Percentiles rank a stretch among this genome's conserved stretches.
These are phyloP conservation scores for Baffinella frigidus DNA, from an alignment of 208 protist species.

Conservation along the genomic window DNA sequence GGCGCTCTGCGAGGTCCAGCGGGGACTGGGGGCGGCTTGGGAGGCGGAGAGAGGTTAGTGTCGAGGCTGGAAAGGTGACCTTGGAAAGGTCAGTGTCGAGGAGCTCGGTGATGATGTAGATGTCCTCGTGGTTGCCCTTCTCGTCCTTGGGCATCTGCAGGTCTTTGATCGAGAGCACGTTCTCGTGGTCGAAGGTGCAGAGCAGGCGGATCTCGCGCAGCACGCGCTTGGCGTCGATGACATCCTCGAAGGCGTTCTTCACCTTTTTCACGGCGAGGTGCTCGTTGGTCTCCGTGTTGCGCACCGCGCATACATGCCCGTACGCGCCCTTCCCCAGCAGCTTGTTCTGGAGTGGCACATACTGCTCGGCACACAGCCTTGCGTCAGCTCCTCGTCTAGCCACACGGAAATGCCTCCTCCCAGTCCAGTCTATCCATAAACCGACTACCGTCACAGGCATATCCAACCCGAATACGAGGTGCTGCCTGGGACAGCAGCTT, in stretches of 20 bases:
- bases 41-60: too few relatives aligned
- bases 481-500: too few relatives aligned
- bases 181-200: conserved; percentile 55
- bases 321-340: conserved; percentile 50
- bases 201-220: conserved; percentile 50
- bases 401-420: too few relatives aligned
- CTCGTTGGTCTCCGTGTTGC: conserved; percentile 33
- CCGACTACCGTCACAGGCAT: not conserved
- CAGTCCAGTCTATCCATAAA: too few relatives aligned
- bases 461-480: not conserved
- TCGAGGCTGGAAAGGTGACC: too few relatives aligned
- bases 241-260: conserved; percentile 53
- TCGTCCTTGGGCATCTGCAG: conserved; percentile 8
- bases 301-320: conserved; percentile 49
- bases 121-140: conserved; percentile 41
- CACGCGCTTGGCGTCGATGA: conserved; percentile 48
- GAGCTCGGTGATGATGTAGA: conserved; percentile 60
- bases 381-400: too few relatives aligned
- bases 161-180: conserved; percentile 55
- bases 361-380: too few relatives aligned
- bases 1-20: not conserved
- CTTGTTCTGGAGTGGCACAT: conserved; percentile 51
- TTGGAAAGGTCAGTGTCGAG: conserved; percentile 62
- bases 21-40: not conserved
- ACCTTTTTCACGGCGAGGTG: conserved; percentile 52